phyloP scores from a whole-genome alignment of 129 eudicot genomes.

The Heracleum sosnowskyi region DNA sequence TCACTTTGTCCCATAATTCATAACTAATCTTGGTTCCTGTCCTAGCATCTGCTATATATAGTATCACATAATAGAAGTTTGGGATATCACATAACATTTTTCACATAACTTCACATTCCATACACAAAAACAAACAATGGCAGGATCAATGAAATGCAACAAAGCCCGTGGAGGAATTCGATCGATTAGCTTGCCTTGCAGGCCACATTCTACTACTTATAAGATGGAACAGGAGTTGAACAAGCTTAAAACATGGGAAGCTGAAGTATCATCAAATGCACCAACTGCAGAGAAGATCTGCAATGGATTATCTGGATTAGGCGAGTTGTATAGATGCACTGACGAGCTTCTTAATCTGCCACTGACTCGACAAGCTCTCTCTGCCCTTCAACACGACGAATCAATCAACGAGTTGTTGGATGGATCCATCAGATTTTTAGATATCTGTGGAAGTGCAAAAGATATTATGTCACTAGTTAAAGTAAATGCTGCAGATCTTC shows the following conservation, averaged over 20 bases:
- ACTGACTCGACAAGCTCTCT: slow-evolving; percentile 23
- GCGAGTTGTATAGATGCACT: slow-evolving; percentile 26
- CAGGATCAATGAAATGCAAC: slow-evolving; percentile 15
- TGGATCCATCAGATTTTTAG: slow-evolving; percentile 22
- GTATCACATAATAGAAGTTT: not conserved
- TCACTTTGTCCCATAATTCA: not conserved
- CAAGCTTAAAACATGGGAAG: slow-evolving; percentile 25
- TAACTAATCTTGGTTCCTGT: not conserved
- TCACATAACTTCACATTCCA: not conserved
- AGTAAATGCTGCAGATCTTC: slow-evolving; percentile 13
- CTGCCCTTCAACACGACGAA: slow-evolving; percentile 15
- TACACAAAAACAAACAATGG: slow-evolving; percentile 15
- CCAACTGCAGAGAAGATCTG: slow-evolving; percentile 21
- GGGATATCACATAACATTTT: slow-evolving; percentile 1
- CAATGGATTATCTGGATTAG: slow-evolving; percentile 23
- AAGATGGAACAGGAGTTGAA: slow-evolving; percentile 18
- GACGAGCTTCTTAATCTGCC: slow-evolving; percentile 24
- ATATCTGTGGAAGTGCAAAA: slow-evolving; percentile 20
- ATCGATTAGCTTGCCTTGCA: slow-evolving; percentile 35
- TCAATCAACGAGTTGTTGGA: slow-evolving; percentile 26
- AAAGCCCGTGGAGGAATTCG: slow-evolving; percentile 10
- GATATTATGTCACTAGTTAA: slow-evolving; percentile 20
- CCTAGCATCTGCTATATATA: not conserved
- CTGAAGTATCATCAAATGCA: not conserved
- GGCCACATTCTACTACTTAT: slow-evolving; percentile 27